Evolutionary conservation across 1,284 basidiomycete genomes (phyloP).

Genomic region (Phellopilus nigrolimitatus): DNA sequence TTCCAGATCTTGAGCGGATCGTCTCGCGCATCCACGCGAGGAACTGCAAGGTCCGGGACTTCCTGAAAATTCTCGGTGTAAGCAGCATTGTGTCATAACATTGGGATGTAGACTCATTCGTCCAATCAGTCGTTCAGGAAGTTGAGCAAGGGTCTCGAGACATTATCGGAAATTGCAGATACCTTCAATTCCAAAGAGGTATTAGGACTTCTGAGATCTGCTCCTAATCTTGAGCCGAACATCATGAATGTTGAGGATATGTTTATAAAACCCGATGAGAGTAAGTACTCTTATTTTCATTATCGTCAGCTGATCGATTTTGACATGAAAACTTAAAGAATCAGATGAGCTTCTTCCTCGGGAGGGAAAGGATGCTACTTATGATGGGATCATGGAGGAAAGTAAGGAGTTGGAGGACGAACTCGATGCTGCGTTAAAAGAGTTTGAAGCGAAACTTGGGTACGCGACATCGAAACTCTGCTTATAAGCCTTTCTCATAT

Average conservation of each 20-base stretch:
- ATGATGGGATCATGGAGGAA: constrained; percentile 71
- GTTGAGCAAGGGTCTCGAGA: constrained; percentile 61
- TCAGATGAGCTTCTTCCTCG: constrained; percentile 68
- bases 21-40: constrained; percentile 92
- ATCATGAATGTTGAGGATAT: constrained; percentile 71
- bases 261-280: constrained; percentile 63
- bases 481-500: constrained; percentile 9
- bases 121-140: constrained; percentile 66
- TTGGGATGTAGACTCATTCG: constrained; percentile 7
- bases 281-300: constrained; percentile 34
- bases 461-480: constrained; percentile 29
- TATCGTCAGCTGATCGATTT: constrained; percentile 18
- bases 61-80: constrained; percentile 76
- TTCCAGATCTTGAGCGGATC: constrained; percentile 91
- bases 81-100: constrained; percentile 24
- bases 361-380: constrained; percentile 79
- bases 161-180: constrained; percentile 63
- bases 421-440: constrained; percentile 62
- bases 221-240: constrained; percentile 71
- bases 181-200: constrained; percentile 75
- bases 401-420: constrained; percentile 64
- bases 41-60: constrained; percentile 82
- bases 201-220: constrained; percentile 67
- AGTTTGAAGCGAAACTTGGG: constrained; percentile 57
- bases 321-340: constrained; percentile 34